These are phyloP conservation scores for Rhytidiadelphus loreus DNA, from an alignment of 225 moss, liverwort and hornwort genomes.

Conservation along the genomic window DNA sequence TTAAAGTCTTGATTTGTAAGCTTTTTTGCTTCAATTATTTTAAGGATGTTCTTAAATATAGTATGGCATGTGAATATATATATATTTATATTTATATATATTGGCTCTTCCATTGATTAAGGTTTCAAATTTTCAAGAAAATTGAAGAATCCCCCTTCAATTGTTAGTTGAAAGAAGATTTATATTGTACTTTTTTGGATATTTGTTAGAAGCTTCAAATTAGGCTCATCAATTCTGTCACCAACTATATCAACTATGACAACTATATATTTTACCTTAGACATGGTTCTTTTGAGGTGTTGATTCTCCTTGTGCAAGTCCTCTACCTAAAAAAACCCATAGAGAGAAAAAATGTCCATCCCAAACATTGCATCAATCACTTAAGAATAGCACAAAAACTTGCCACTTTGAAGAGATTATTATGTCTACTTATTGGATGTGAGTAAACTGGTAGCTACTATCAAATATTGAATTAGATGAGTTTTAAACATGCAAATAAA, in stretches of 20 bases:
- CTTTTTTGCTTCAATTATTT: neutral
- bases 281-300: constrained; percentile 25
- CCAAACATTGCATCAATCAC: neutral
- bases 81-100: too few species aligned
- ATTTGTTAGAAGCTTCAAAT: neutral
- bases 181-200: neutral
- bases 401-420: neutral
- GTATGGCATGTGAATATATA: neutral
- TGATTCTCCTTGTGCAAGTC: constrained; percentile 33
- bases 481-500: neutral
- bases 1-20: neutral
- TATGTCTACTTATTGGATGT: neutral
- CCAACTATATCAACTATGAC: neutral
- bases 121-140: neutral
- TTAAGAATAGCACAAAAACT: neutral
- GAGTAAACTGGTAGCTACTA: neutral
- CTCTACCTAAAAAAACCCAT: constrained; percentile 4
- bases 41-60: neutral
- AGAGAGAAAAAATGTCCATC: neutral
- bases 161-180: neutral
- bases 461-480: neutral
- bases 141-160: neutral
- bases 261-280: constrained; percentile 17
- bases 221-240: neutral
- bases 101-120: neutral